Conservation (phyloP, 192 early-diverging fungal species). For the Coemansia furcata region DNA sequence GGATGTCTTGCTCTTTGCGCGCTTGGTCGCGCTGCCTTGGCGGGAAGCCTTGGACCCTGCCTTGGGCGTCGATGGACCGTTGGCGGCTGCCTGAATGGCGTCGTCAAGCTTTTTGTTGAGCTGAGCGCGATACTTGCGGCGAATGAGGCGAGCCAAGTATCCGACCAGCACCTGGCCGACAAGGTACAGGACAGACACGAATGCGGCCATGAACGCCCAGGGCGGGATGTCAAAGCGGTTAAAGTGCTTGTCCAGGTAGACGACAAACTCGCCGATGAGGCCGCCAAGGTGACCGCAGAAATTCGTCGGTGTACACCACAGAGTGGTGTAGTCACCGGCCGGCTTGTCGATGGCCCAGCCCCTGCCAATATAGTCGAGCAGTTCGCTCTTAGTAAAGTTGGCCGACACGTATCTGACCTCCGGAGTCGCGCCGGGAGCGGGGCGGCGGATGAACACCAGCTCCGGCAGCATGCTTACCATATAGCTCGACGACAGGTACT, state of each 20-base stretch:
- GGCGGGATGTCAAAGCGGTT: conserved; percentile 47
- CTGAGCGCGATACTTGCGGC: conserved; percentile 23
- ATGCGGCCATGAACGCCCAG: conserved; percentile 47
- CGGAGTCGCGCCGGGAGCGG: conserved; percentile 19
- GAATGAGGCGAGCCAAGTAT: conserved; percentile 12
- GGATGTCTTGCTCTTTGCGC: conserved; percentile 24
- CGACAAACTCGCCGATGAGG: conserved; percentile 37
- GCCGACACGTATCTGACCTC: conserved; percentile 41
- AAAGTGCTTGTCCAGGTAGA: conserved; percentile 24
- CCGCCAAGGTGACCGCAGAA: conserved; percentile 52
- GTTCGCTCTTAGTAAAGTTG: conserved; percentile 29
- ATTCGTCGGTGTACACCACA: conserved; percentile 51
- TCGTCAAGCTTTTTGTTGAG: conserved; percentile 19
- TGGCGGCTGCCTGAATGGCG: not conserved
- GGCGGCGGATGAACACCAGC: conserved; percentile 36
- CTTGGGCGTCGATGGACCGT: conserved; percentile 6
- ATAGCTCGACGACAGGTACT: conserved; percentile 52
- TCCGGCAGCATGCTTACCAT: conserved; percentile 46
- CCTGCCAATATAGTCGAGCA: conserved; percentile 42
- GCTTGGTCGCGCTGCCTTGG: conserved; percentile 30
- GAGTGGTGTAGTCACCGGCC: conserved; percentile 30
- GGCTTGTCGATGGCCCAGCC: conserved; percentile 33
- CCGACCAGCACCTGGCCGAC: conserved; percentile 38
- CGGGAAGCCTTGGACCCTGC: conserved; percentile 11
- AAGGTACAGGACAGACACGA: conserved; percentile 39